phyloP scores from a whole-genome alignment of 2,329 filamentous ascomycete genomes.

The Phaeoacremonium minimum region DNA sequence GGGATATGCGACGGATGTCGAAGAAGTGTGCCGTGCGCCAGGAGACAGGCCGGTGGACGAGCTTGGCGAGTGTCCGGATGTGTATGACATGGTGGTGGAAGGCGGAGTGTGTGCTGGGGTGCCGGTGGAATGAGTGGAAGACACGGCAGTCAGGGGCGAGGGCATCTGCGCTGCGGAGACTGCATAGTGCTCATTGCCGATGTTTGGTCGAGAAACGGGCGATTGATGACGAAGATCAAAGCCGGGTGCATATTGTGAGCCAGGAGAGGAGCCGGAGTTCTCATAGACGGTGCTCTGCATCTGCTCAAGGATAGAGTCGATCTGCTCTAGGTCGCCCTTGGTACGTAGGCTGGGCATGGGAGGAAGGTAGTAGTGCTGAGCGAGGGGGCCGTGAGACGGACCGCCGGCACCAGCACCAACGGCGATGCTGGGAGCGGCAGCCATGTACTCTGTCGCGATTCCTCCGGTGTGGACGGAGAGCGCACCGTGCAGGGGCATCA shows the following conservation, averaged over 20 bases:
- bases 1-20: slow-evolving; percentile 66
- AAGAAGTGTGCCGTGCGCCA: slow-evolving; percentile 56
- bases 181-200: slow-evolving; percentile 23
- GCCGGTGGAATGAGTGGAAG: slow-evolving; percentile 50
- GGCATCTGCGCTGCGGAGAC: slow-evolving; percentile 53
- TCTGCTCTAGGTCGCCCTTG: slow-evolving; percentile 88
- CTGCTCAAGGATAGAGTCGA: slow-evolving; percentile 92
- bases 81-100: slow-evolving; percentile 71
- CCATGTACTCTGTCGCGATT: slow-evolving; percentile 52
- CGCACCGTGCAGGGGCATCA: slow-evolving; percentile 75
- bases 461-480: slow-evolving; percentile 56
- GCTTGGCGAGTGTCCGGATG: slow-evolving; percentile 70
- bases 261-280: slow-evolving; percentile 77
- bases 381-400: slow-evolving; percentile 54
- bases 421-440: slow-evolving; percentile 26
- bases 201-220: slow-evolving; percentile 19
- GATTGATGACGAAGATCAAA: slow-evolving; percentile 49
- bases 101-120: slow-evolving; percentile 76
- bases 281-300: slow-evolving; percentile 97
- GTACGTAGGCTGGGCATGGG: slow-evolving; percentile 84
- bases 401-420: slow-evolving; percentile 52
- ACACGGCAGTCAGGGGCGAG: slow-evolving; percentile 54
- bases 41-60: slow-evolving; percentile 70
- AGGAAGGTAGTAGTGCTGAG: slow-evolving; percentile 82
- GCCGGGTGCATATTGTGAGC: slow-evolving; percentile 69